Evolutionary conservation across 768 basidiomycete species (phyloP).

Genomic region (Rickenella mellea): DNA sequence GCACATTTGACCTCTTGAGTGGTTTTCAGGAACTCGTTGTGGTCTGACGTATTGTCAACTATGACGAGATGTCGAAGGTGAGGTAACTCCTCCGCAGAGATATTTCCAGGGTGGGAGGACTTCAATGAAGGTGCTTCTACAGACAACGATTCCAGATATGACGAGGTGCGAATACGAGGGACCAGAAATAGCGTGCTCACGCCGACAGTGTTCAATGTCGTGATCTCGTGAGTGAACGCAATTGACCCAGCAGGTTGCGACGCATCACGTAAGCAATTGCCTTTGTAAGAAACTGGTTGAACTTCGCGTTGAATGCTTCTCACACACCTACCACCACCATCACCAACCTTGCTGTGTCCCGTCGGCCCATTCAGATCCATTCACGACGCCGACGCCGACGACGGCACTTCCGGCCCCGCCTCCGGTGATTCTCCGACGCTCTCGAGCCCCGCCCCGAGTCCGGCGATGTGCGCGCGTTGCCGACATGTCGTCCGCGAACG

Average conservation of each 20-base stretch:
- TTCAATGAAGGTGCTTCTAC: slow-evolving; percentile 49
- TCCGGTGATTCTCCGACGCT: no score
- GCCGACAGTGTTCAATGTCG: slow-evolving; percentile 51
- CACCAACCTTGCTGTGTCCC: no score
- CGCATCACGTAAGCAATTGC: no score
- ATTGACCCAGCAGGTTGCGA: background rate
- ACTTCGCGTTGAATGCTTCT: no score
- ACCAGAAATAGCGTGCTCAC: slow-evolving; percentile 66
- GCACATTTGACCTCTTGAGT: slow-evolving; percentile 35
- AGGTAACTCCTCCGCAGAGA: slow-evolving; percentile 52
- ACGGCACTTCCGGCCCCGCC: no score
- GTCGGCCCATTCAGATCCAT: no score
- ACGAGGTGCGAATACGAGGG: slow-evolving; percentile 56
- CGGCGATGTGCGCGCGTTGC: no score
- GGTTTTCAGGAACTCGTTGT: slow-evolving; percentile 28
- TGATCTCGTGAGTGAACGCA: slow-evolving; percentile 31
- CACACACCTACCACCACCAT: no score
- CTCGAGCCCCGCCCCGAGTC: no score
- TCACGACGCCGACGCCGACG: no score
- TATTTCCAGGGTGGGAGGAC: slow-evolving; percentile 37
- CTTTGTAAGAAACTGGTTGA: no score
- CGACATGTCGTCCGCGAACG: no score
- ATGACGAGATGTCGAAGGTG: slow-evolving; percentile 54
- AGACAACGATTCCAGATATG: slow-evolving; percentile 51
- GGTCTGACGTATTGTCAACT: slow-evolving; percentile 47